phyloP scores from a whole-genome alignment of 768 basidiomycete genomes.

The Amanita jacksonii region DNA sequence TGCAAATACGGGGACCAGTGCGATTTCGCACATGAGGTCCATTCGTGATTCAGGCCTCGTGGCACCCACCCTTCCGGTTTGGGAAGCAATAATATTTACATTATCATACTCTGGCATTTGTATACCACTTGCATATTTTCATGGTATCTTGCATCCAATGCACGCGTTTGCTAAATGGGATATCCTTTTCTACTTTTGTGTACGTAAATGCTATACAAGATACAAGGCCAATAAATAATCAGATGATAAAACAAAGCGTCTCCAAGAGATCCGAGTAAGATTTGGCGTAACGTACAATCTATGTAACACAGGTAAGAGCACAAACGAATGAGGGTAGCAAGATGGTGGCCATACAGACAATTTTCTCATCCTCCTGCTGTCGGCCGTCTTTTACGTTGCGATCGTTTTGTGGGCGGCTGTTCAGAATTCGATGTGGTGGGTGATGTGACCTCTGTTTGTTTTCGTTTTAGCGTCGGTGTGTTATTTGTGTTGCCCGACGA shows the following conservation, averaged over 20 bases:
- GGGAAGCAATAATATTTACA: constrained; percentile 2
- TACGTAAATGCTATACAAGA: constrained; percentile 13
- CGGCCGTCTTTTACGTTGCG: constrained; percentile 45
- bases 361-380: constrained; percentile 35
- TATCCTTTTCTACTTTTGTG: neutral
- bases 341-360: constrained; percentile 12
- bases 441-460: constrained; percentile 37
- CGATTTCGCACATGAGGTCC: constrained; percentile 66
- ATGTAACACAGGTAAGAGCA: constrained; percentile 17
- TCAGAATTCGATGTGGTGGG: constrained; percentile 39
- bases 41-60: constrained; percentile 16
- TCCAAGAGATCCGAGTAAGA: constrained; percentile 25
- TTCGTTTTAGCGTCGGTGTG: constrained; percentile 51
- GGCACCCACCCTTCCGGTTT: too few relatives aligned
- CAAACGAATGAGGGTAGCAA: constrained; percentile 12
- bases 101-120: constrained; percentile 10
- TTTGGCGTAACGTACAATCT: constrained; percentile 26
- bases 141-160: neutral
- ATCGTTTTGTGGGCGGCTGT: constrained; percentile 40
- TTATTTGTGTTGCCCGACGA: constrained; percentile 33
- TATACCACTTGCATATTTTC: constrained; percentile 16
- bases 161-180: constrained; percentile 1
- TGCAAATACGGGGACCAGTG: constrained; percentile 86
- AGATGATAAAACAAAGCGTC: constrained; percentile 19
- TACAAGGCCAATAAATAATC: constrained; percentile 19